Conservation (phyloP, 257 asterid genomes). For the Agastache rugosa region DNA sequence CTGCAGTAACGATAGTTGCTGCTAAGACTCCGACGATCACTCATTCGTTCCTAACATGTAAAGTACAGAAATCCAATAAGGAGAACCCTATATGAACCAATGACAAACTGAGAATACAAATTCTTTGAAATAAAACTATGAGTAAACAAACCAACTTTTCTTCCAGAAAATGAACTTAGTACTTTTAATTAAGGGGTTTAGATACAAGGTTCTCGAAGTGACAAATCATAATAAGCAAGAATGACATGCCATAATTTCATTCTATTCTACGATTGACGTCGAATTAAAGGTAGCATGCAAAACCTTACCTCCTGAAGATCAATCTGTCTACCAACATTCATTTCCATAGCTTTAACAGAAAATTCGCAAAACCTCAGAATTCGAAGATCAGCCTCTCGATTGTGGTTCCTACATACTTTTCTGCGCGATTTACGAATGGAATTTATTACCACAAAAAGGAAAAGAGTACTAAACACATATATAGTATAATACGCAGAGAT, state of each 20-base stretch:
- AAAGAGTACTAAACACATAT: slow-evolving; percentile 12
- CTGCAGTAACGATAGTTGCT: slow-evolving; percentile 57
- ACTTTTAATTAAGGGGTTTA: not conserved
- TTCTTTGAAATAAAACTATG: not conserved
- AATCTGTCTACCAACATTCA: slow-evolving; percentile 43
- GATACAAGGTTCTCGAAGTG: slow-evolving; percentile 11
- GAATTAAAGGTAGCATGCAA: slow-evolving; percentile 10
- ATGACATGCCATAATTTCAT: not conserved
- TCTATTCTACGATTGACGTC: not conserved
- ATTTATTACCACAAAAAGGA: slow-evolving; percentile 2
- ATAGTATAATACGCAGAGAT: slow-evolving; percentile 6
- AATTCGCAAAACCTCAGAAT: slow-evolving; percentile 30
- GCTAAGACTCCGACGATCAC: slow-evolving; percentile 56
- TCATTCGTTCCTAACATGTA: slow-evolving; percentile 54
- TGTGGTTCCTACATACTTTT: slow-evolving; percentile 23
- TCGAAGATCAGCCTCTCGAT: slow-evolving; percentile 34
- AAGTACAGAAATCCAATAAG: slow-evolving; percentile 34
- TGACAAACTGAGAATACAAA: slow-evolving; percentile 5
- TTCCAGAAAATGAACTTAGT: not conserved
- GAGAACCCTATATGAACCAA: slow-evolving; percentile 12
- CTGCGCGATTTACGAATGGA: slow-evolving; percentile 11
- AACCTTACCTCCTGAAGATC: slow-evolving; percentile 42
- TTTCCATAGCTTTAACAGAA: slow-evolving; percentile 29
- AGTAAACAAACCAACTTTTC: slow-evolving; percentile 1
- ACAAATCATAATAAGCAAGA: slow-evolving; percentile 29